These are phyloP conservation scores for Desmodesmus armatus DNA, from an alignment of 139 green algal genomes.

Conservation along the genomic window DNA sequence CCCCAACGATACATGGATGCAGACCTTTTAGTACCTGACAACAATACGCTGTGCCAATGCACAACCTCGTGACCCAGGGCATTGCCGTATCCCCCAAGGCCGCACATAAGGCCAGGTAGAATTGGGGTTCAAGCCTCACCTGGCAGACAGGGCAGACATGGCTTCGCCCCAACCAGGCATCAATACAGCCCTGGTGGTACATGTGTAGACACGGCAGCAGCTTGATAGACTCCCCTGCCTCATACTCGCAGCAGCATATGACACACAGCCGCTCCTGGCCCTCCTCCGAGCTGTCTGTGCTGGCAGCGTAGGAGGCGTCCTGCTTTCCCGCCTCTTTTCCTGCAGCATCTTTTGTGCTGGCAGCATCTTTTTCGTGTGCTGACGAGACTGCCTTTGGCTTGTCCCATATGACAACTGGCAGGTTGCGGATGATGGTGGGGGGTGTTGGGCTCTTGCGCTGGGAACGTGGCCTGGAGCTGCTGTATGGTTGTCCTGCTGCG, in stretches of 20 bases:
- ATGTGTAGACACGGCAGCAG: constrained; percentile 20
- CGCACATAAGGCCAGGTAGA: no score
- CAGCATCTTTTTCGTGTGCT: neutral
- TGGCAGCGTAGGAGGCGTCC: neutral
- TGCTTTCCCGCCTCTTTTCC: no score
- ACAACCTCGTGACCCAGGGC: no score
- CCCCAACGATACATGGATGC: no score
- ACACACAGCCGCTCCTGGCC: constrained; percentile 12
- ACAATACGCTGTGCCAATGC: no score
- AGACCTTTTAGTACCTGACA: no score
- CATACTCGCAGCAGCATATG: constrained; percentile 28
- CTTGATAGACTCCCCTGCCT: neutral
- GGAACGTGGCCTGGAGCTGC: neutral
- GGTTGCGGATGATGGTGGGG: neutral
- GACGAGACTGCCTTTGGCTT: neutral
- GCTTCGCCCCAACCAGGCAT: constrained; percentile 3
- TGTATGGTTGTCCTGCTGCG: neutral
- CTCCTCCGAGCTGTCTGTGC: neutral
- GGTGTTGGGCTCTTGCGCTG: neutral
- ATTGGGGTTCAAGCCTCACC: no score
- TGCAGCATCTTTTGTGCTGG: no score
- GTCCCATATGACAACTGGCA: constrained; percentile 2
- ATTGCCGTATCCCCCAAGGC: no score
- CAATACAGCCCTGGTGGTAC: constrained; percentile 20
- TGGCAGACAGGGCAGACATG: constrained; percentile 30